These are phyloP conservation scores for Penicillium psychrofluorescens DNA, from an alignment of 495 filamentous ascomycete species.

Conservation along the genomic window DNA sequence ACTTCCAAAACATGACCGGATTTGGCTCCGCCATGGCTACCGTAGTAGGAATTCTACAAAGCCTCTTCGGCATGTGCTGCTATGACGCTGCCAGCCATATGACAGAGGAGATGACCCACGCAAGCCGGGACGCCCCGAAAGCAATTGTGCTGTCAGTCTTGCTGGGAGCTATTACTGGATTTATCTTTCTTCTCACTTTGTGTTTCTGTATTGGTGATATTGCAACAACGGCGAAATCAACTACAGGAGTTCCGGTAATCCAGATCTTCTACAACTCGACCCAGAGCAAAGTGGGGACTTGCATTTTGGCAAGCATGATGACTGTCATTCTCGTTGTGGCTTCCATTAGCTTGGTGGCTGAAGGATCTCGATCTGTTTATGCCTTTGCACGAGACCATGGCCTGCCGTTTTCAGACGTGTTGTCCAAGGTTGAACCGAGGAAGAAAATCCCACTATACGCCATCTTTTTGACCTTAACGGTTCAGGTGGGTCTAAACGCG, in stretches of 20 bases:
- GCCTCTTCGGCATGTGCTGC: constrained; percentile 47
- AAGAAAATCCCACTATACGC: constrained; percentile 37
- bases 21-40: constrained; percentile 39
- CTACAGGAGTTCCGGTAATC: constrained; percentile 41
- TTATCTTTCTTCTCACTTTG: constrained; percentile 40
- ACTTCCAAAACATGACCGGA: constrained; percentile 49
- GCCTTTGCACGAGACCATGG: constrained; percentile 45
- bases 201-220: constrained; percentile 48
- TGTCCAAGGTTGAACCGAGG: constrained; percentile 33
- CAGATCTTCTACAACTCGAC: constrained; percentile 46
- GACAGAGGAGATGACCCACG: constrained; percentile 20
- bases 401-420: constrained; percentile 35
- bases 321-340: constrained; percentile 33
- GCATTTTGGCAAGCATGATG: constrained; percentile 36
- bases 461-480: constrained; percentile 29
- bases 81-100: constrained; percentile 34
- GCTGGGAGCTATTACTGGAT: constrained; percentile 43
- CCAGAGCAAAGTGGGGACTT: constrained; percentile 32
- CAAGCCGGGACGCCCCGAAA: constrained; percentile 14
- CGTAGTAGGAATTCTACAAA: constrained; percentile 43
- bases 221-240: constrained; percentile 25
- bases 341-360: constrained; percentile 35
- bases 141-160: constrained; percentile 19
- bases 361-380: constrained; percentile 38
- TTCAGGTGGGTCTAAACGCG: constrained; percentile 44